phyloP scores from a whole-genome alignment of 768 basidiomycete genomes.

The Auricularia sp. region DNA sequence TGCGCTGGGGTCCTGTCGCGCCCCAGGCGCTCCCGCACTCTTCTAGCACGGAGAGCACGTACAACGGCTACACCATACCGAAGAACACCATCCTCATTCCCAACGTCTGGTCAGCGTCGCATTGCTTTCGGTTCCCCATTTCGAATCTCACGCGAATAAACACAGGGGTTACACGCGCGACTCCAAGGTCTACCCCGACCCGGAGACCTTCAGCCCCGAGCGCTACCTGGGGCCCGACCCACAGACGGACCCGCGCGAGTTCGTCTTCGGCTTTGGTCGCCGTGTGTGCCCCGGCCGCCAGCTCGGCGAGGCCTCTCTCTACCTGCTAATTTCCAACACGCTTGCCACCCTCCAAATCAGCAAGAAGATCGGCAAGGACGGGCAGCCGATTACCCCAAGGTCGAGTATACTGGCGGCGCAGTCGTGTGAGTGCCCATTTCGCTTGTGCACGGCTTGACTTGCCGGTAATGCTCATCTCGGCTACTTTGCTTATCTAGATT shows the following conservation, averaged over 20 bases:
- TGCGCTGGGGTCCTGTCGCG: slow-evolving; percentile 14
- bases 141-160: not conserved
- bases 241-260: slow-evolving; percentile 13
- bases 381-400: not conserved
- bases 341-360: slow-evolving; percentile 13
- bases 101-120: slow-evolving; percentile 12
- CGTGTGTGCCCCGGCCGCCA: slow-evolving; percentile 17
- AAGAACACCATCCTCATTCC: slow-evolving; percentile 11
- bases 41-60: not conserved
- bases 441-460: not conserved
- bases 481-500: not conserved
- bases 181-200: slow-evolving; percentile 8
- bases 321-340: slow-evolving; percentile 13
- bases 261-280: slow-evolving; percentile 18
- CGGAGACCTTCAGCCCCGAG: slow-evolving; percentile 13
- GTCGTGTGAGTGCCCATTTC: not conserved
- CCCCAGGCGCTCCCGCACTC: slow-evolving; percentile 4
- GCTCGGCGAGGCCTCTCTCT: slow-evolving; percentile 13
- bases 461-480: not conserved
- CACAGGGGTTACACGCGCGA: slow-evolving; percentile 9
- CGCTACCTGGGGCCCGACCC: slow-evolving; percentile 13
- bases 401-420: not conserved
- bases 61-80: slow-evolving; percentile 12
- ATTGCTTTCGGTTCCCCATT: not conserved
- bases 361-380: not conserved